Evolutionary conservation across 345 rosid genomes (phyloP).

Genomic region (Moricandia arvensis): DNA sequence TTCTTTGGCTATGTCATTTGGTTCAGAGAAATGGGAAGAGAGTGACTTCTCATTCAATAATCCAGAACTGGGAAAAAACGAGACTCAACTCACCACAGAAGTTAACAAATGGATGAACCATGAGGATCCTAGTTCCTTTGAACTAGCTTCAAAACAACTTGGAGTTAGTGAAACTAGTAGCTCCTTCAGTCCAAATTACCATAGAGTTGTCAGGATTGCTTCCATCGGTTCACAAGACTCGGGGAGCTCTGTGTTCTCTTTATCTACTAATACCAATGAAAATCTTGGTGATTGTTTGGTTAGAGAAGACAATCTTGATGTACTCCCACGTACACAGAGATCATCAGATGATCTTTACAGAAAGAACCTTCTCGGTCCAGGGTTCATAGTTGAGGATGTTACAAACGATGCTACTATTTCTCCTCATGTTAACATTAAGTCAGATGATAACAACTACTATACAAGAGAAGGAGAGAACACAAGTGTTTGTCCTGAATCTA

Average conservation of each 20-base stretch:
- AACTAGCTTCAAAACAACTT: background rate
- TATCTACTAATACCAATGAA: background rate
- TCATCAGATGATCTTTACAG: slow-evolving; percentile 29
- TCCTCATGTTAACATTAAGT: slow-evolving; percentile 46
- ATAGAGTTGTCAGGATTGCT: background rate
- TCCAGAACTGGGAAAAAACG: background rate
- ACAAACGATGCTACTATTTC: slow-evolving; percentile 45
- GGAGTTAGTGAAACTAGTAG: background rate
- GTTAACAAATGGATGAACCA: background rate
- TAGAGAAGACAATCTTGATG: background rate
- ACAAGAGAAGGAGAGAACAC: background rate
- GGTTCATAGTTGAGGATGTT: slow-evolving; percentile 65
- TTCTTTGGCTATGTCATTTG: slow-evolving; percentile 37
- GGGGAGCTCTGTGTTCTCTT: background rate
- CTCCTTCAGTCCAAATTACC: background rate
- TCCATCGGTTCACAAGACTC: background rate
- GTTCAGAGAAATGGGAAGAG: slow-evolving; percentile 38
- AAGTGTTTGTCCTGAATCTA: background rate
- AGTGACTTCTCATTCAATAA: background rate
- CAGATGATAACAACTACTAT: slow-evolving; percentile 39
- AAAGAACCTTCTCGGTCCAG: slow-evolving; percentile 24
- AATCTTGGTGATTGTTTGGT: background rate
- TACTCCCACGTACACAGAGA: background rate
- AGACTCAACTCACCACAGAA: background rate
- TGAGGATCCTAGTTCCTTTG: background rate